A percentile compares a stretch with the other conserved stretches of the same genome.
Evolutionary conservation across 768 basidiomycete genomes (phyloP).

Genomic region (Arthromyces matolae): DNA sequence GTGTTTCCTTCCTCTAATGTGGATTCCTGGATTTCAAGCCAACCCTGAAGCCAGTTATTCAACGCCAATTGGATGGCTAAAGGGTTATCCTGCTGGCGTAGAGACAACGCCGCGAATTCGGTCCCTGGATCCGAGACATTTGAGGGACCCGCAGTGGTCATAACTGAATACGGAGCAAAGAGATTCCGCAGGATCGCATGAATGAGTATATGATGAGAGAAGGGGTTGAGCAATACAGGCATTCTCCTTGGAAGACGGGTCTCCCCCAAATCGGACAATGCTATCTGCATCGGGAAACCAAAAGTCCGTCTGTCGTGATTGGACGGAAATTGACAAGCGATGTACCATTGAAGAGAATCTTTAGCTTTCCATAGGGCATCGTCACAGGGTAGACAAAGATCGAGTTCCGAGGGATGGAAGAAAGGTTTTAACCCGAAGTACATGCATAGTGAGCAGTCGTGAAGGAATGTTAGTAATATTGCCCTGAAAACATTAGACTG

Average conservation of each 20-base stretch:
- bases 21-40: conserved; percentile 39
- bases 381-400: conserved; percentile 53
- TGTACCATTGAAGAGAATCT: conserved; percentile 47
- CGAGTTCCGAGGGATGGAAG: conserved; percentile 44
- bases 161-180: conserved; percentile 22
- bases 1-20: conserved; percentile 22
- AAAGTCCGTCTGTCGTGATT: background rate
- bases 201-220: conserved; percentile 43
- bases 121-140: background rate
- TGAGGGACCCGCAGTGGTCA: conserved; percentile 8
- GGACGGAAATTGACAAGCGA: conserved; percentile 33
- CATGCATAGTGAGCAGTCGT: conserved; percentile 54
- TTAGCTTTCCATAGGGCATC: conserved; percentile 52
- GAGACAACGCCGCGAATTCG: background rate
- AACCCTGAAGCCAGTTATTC: conserved; percentile 59
- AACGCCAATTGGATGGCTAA: conserved; percentile 46
- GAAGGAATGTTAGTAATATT: conserved; percentile 48
- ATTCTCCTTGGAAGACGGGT: conserved; percentile 24
- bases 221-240: conserved; percentile 35
- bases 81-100: conserved; percentile 1
- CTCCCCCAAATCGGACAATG: conserved; percentile 32
- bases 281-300: conserved; percentile 36
- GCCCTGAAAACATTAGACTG: conserved; percentile 29
- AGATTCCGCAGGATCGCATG: conserved; percentile 44
- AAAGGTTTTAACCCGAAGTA: conserved; percentile 48